Percentiles rank a stretch among this genome's conserved stretches.
These are phyloP conservation scores for Fistulinella cinereoalba DNA, from an alignment of 1,284 basidiomycete species.

Conservation along the genomic window DNA sequence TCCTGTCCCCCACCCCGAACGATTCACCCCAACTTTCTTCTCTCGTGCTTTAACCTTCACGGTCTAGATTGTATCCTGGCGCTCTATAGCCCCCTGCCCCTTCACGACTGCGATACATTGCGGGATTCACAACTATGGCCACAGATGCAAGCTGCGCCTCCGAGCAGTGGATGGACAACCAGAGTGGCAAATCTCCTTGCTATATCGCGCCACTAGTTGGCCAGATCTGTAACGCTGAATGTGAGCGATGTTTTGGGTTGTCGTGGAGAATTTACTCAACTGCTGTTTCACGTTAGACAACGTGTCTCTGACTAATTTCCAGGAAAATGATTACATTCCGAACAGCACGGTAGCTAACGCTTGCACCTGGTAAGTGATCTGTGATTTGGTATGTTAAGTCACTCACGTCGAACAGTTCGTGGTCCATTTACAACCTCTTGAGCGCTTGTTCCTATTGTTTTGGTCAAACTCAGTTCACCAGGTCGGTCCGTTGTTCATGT, in stretches of 20 bases:
- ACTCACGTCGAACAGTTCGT: conserved; percentile 16
- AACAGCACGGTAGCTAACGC: conserved; percentile 9
- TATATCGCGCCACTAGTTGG: conserved; percentile 17
- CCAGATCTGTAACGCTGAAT: conserved; percentile 12
- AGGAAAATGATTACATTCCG: conserved; percentile 19
- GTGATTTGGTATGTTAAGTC: background rate
- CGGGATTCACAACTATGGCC: conserved; percentile 6
- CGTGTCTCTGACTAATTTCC: conserved; percentile 15
- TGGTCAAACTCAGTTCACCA: conserved; percentile 10
- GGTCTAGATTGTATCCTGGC: background rate
- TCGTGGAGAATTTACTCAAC: background rate
- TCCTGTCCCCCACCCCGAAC: background rate
- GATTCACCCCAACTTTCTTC: background rate
- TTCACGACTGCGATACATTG: background rate
- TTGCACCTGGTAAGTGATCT: conserved; percentile 24
- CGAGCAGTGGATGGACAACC: conserved; percentile 21
- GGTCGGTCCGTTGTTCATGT: conserved; percentile 9
- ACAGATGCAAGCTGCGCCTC: conserved; percentile 4
- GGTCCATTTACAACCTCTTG: conserved; percentile 30
- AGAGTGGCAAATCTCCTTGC: conserved; percentile 13
- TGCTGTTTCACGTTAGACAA: conserved; percentile 7
- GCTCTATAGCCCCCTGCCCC: background rate
- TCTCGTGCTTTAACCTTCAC: background rate
- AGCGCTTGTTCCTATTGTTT: conserved; percentile 27
- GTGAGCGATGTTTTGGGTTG: background rate